Conservation (phyloP, 768 basidiomycete genomes). For the Melanogaster broomeanus region DNA sequence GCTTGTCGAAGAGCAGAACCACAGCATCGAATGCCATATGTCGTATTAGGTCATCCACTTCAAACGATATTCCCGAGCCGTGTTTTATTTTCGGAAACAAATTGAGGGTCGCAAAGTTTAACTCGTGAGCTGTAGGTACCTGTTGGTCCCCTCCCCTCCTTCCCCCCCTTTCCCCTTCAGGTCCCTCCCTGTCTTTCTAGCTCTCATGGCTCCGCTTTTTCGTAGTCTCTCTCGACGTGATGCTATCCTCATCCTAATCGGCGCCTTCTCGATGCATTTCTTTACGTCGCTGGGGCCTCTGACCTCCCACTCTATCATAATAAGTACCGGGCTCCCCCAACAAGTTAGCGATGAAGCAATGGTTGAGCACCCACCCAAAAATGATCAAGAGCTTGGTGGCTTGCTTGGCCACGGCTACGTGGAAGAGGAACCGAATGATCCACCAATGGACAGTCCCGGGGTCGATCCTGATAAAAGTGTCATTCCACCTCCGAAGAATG, state of each 20-base stretch:
- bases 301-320: slow-evolving; percentile 32
- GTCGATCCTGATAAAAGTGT: background rate
- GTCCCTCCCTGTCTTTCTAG: background rate
- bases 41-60: too few relatives aligned
- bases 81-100: background rate
- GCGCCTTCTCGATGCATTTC: slow-evolving; percentile 57
- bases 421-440: background rate
- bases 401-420: background rate
- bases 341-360: background rate
- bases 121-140: too few relatives aligned
- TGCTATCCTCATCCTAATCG: slow-evolving; percentile 58
- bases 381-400: slow-evolving; percentile 5
- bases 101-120: background rate
- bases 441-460: background rate
- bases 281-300: slow-evolving; percentile 43
- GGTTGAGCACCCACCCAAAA: background rate
- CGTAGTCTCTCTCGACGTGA: slow-evolving; percentile 54
- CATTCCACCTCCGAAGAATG: background rate
- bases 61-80: too few relatives aligned
- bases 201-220: slow-evolving; percentile 37
- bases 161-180: background rate
- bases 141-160: too few relatives aligned
- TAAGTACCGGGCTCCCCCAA: slow-evolving; percentile 23
- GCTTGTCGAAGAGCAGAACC: too few relatives aligned
- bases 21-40: too few relatives aligned